Conservation (phyloP, 1,284 basidiomycete species). For the Abortiporus biennis region DNA sequence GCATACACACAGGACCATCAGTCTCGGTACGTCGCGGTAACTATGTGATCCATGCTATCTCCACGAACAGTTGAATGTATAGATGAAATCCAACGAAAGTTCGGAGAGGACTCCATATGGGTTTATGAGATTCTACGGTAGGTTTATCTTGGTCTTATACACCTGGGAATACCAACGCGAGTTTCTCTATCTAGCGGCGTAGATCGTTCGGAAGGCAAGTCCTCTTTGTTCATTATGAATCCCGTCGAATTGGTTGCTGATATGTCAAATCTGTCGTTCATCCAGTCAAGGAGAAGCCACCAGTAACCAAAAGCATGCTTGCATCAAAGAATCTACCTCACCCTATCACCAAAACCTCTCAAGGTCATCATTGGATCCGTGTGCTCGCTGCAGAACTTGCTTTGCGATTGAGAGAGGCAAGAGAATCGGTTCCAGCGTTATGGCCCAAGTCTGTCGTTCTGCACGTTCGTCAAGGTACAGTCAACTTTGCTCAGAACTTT, state of each 20-base stretch:
- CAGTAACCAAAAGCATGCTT: slow-evolving; percentile 85
- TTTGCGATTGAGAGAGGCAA: slow-evolving; percentile 78
- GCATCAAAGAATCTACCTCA: slow-evolving; percentile 88
- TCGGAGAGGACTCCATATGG: slow-evolving; percentile 85
- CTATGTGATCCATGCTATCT: slow-evolving; percentile 4
- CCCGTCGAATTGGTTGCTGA: background rate
- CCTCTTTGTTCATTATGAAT: background rate
- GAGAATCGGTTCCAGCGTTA: slow-evolving; percentile 65
- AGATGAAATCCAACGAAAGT: slow-evolving; percentile 81
- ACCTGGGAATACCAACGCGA: background rate
- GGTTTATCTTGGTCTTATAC: background rate
- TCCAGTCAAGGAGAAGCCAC: slow-evolving; percentile 83
- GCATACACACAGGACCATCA: slow-evolving; percentile 36
- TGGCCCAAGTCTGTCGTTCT: slow-evolving; percentile 94
- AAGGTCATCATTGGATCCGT: slow-evolving; percentile 87
- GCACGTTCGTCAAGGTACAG: slow-evolving; percentile 60
- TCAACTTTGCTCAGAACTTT: background rate
- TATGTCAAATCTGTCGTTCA: background rate
- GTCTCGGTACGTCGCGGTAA: slow-evolving; percentile 32
- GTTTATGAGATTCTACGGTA: slow-evolving; percentile 81
- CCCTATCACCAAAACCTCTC: slow-evolving; percentile 63
- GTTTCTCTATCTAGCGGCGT: slow-evolving; percentile 59
- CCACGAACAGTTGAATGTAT: slow-evolving; percentile 10
- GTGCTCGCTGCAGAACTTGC: slow-evolving; percentile 89
- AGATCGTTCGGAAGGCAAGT: slow-evolving; percentile 80